Percentiles rank a stretch among this genome's conserved stretches.
These are phyloP conservation scores for Monilinia aucupariae DNA, from an alignment of 2,329 filamentous ascomycete genomes.

Conservation along the genomic window DNA sequence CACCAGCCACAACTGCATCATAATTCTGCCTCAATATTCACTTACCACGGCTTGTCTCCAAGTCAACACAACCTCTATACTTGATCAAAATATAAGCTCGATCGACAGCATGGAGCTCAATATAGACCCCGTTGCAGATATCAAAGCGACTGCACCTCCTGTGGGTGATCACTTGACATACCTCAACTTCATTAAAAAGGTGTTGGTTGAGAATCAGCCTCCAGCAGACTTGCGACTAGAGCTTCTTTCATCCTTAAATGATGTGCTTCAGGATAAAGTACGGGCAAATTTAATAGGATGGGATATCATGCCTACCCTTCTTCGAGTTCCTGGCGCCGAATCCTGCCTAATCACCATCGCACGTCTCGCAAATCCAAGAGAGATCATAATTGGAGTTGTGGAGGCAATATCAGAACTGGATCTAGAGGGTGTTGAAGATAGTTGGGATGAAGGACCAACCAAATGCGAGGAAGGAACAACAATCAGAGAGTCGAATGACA, in stretches of 20 bases:
- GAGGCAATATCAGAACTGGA: conserved; percentile 61
- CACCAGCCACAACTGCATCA: no score
- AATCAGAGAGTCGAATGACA: conserved; percentile 20
- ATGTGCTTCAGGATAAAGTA: conserved; percentile 60
- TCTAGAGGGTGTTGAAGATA: conserved; percentile 39
- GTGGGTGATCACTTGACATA: background rate
- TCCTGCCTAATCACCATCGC: conserved; percentile 69
- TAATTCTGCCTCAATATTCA: no score
- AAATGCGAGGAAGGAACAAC: conserved; percentile 23
- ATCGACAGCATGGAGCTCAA: background rate
- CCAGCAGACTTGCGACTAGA: background rate
- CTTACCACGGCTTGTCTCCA: background rate
- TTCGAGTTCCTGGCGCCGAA: conserved; percentile 63
- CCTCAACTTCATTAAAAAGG: background rate
- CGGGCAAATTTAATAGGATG: conserved; percentile 75
- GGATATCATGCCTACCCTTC: conserved; percentile 73
- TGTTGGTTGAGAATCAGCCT: background rate
- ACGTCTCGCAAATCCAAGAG: conserved; percentile 70
- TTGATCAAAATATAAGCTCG: background rate
- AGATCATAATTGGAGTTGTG: conserved; percentile 75
- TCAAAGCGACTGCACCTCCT: background rate
- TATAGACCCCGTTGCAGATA: background rate
- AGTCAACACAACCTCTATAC: background rate
- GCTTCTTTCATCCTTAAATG: conserved; percentile 59
- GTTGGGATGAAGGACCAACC: conserved; percentile 19